Evolutionary conservation across 257 asterid genomes (phyloP), one percentile per base, ranked within the genome.

Genomic region (Plantago elongata): DNA sequence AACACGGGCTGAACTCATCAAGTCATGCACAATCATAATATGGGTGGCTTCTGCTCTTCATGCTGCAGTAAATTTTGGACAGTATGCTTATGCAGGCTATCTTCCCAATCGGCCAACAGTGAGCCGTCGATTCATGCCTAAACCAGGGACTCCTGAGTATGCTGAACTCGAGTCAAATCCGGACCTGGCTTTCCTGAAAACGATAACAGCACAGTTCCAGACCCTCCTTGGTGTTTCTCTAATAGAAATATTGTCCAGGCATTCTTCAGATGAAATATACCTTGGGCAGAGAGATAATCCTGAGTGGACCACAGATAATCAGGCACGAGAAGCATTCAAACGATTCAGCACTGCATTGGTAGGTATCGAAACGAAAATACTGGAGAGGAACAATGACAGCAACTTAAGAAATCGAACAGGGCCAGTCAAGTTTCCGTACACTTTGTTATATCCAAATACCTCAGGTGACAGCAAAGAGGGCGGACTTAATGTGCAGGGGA

Each of bases 31-130:
- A 4, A 83, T 60, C 16, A 75, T 85, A 60, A 83, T 88, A 27
- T 88, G 96, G 96, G 71, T 83, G 5, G 91, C 92, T 12, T 83
- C 96, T 1, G 96, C 94, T 44, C 96, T 85, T 52, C 96, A 88
- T 13, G 96, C 96, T 37, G 96, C 96, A 0, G 84, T 88, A 22
- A 85, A 88, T 15, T 88, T 83, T 15, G 96, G 90, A 6, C 96
- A 85, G 54, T 85, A 88, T 56, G 77, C 91, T 60, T 88, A 85
- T 54, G 96, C 87, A 0, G 96, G 96, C 11, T 88, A 74, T 60
- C 86, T 88, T 11, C 96, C 96, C 1, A 88, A 88, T 62, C 83
- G 96, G 8, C 96, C 96, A 18, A 81, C 92, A 0, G 72, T 83
- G 0, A 85, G 95, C 83, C 88, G 96, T 0, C 62, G 81, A 9